A percentile compares a stretch with the other conserved stretches of the same genome.
These are phyloP conservation scores for Dimocarpus longan DNA, from an alignment of 345 rosid genomes.

Conservation along the genomic window DNA sequence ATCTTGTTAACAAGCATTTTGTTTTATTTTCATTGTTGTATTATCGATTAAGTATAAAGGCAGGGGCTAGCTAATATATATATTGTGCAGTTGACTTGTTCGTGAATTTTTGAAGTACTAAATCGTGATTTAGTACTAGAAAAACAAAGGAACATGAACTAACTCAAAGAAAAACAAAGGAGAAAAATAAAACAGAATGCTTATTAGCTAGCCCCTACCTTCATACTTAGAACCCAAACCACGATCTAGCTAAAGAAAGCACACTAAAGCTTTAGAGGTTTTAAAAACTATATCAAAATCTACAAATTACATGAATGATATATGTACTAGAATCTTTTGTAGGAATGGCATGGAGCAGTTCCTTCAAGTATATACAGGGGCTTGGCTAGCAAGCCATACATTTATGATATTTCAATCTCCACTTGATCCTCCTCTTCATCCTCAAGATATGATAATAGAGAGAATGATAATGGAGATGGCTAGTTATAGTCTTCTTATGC, in stretches of 20 bases:
- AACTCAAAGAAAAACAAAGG: too few species aligned
- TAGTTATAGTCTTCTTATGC: too few species aligned
- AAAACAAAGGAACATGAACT: too few species aligned
- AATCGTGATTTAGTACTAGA: not conserved
- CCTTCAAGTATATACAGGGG: too few species aligned
- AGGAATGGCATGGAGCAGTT: too few species aligned
- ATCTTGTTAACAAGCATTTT: too few species aligned
- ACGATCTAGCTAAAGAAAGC: conserved; percentile 88
- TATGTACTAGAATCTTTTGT: conserved; percentile 38
- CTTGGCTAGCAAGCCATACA: too few species aligned
- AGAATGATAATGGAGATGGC: too few species aligned
- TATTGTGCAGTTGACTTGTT: not conserved
- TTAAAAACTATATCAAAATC: too few species aligned
- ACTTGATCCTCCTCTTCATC: conserved; percentile 59
- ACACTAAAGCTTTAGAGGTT: conserved; percentile 26
- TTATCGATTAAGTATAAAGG: not conserved
- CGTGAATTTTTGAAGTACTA: not conserved
- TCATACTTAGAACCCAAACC: not conserved
- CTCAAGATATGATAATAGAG: conserved; percentile 68
- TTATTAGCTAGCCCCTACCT: not conserved
- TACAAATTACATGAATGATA: too few species aligned
- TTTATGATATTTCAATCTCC: too few species aligned
- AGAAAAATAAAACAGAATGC: too few species aligned
- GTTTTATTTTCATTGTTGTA: not conserved
- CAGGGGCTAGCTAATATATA: not conserved